A percentile compares a stretch with the other conserved stretches of the same genome.
These are phyloP conservation scores for Aspergillus tanneri DNA, from an alignment of 2,329 filamentous ascomycete genomes.

Conservation along the genomic window DNA sequence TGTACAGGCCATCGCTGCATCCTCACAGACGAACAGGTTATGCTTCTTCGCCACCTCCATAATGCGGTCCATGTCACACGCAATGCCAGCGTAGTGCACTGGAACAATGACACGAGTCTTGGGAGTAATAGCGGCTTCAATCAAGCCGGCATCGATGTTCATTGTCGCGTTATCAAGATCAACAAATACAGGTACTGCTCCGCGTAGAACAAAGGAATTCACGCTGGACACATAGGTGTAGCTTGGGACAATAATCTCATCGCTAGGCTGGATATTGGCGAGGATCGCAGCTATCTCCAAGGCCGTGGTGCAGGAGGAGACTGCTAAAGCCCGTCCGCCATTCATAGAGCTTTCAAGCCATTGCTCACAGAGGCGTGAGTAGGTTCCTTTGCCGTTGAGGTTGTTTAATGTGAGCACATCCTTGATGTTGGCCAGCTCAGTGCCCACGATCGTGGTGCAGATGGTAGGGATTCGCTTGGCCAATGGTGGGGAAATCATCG, in stretches of 20 bases:
- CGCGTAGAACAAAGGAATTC: slow-evolving; percentile 17
- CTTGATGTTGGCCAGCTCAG: slow-evolving; percentile 7
- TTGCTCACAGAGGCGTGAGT: slow-evolving; percentile 11
- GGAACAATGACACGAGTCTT: slow-evolving; percentile 15
- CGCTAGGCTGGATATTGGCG: slow-evolving; percentile 10
- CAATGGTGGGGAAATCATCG: too few species aligned
- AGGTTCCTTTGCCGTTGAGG: slow-evolving; percentile 12
- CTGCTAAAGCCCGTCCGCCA: slow-evolving; percentile 5
- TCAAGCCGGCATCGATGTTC: slow-evolving; percentile 8
- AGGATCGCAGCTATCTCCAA: slow-evolving; percentile 16
- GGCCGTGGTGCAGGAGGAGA: slow-evolving; percentile 16
- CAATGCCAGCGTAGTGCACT: slow-evolving; percentile 17
- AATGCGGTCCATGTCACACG: slow-evolving; percentile 17
- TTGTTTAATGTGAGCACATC: slow-evolving; percentile 1
- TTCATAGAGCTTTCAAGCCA: slow-evolving; percentile 14
- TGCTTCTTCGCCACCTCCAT: slow-evolving; percentile 8
- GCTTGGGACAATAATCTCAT: slow-evolving; percentile 19
- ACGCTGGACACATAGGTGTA: slow-evolving; percentile 18
- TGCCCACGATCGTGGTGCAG: slow-evolving; percentile 4
- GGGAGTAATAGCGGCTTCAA: slow-evolving; percentile 11
- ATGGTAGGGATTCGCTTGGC: slow-evolving; percentile 8
- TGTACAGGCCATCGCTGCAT: slow-evolving; percentile 15
- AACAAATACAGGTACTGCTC: slow-evolving; percentile 14
- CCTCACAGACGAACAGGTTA: slow-evolving; percentile 15
- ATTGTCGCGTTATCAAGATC: slow-evolving; percentile 16